These are phyloP conservation scores for Blastobotrys aristatus DNA, from an alignment of 1,139 yeast genomes.

Conservation along the genomic window DNA sequence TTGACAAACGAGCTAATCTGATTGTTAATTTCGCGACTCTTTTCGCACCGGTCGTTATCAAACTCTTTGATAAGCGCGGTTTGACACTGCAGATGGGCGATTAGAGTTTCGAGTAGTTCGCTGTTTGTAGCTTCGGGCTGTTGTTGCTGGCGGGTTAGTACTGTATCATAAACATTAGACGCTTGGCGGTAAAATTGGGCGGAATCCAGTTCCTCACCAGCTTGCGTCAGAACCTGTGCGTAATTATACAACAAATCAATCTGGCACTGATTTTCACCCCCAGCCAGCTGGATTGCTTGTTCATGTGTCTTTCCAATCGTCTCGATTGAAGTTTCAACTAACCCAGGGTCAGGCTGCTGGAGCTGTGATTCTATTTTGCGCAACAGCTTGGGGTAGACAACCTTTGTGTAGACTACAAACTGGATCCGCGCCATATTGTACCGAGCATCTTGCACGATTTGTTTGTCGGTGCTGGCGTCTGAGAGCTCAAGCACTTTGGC, in stretches of 20 bases:
- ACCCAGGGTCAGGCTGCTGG: constrained; percentile 13
- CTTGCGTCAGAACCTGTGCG: constrained; percentile 28
- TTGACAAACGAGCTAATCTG: not conserved
- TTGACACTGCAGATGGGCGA: constrained; percentile 17
- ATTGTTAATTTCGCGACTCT: not conserved
- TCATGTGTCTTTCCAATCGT: constrained; percentile 19
- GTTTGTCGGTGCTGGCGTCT: not conserved
- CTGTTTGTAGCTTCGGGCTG: constrained; percentile 12
- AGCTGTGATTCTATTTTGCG: constrained; percentile 16
- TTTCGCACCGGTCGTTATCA: not conserved
- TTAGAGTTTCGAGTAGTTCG: constrained; percentile 18
- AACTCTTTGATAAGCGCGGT: constrained; percentile 12
- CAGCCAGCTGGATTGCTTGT: constrained; percentile 16
- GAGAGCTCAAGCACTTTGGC: constrained; percentile 16
- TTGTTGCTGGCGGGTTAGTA: constrained; percentile 21
- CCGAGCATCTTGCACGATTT: constrained; percentile 23
- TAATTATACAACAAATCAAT: constrained; percentile 28
- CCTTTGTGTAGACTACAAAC: constrained; percentile 25
- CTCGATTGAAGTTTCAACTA: constrained; percentile 16
- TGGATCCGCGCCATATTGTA: constrained; percentile 31
- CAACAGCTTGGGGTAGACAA: constrained; percentile 22
- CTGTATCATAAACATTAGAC: constrained; percentile 20
- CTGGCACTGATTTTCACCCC: constrained; percentile 14
- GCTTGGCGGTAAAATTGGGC: constrained; percentile 19
- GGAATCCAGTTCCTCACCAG: constrained; percentile 26